Evolutionary conservation across 331 rosid genomes (phyloP), one percentile per base, ranked within the genome.

Genomic region (Acacia pycnantha): DNA sequence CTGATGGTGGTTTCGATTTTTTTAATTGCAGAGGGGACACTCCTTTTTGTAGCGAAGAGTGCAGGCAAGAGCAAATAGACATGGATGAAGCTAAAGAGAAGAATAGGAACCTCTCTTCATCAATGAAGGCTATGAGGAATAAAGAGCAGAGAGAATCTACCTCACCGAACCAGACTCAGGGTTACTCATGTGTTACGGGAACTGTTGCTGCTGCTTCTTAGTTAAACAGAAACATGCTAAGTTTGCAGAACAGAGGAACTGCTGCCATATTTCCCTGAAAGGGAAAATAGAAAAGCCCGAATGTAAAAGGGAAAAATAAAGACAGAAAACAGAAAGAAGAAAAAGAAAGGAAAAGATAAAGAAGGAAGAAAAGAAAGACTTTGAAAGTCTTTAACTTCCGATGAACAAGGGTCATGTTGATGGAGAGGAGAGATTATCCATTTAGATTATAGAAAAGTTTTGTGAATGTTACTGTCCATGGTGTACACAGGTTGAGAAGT

Each of bases 11-110:
- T 74, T 50, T 54, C 14, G 7, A 6, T 44, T 66, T 47, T 48
- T 4, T 27, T 43, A 33, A 4, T 37, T 81, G 77, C 94, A 95
- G 99, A 85, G 99, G 99, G 11, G 97, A 95, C 43, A 95, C 94
- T 0, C 98, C 99, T 2, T 95, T 95, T 74, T 95, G 99, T 58
- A 95, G 98, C 51, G 94, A 90, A 76, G 97, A 93, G 84, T 95
- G 99, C 81, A 92, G 99, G 79, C 82, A 84, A 43, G 93, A 91
- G 59, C 98, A 93, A 69, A 95, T 95, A 33, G 94, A 90, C 33
- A 84, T 43, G 7, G 98, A 95, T 22, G 98, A 95, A 83, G 82
- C 84, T 0, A 88, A 86, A 5, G 99, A 92, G 91, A 91, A 91
- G 87, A 90, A 92, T 13, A 51, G 70, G 87, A 93, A 69, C 16